Conservation (phyloP, 2,329 filamentous ascomycete genomes). For the Aspergillus sergii region DNA sequence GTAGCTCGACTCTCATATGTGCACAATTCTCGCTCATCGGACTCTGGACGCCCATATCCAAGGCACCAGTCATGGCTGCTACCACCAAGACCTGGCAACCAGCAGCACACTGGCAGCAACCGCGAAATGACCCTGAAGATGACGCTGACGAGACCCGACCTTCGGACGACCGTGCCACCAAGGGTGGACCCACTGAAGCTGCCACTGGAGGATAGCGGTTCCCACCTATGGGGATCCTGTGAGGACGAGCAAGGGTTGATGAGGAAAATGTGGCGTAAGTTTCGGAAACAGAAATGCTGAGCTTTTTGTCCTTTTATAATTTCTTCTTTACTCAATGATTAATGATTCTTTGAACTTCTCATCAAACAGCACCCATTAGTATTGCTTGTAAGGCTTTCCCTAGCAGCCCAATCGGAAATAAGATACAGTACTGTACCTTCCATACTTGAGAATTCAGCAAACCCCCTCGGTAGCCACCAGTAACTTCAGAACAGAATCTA, state of each 20-base stretch:
- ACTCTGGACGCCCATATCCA: conserved; percentile 18
- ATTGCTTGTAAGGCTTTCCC: neutral
- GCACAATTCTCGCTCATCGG: conserved; percentile 15
- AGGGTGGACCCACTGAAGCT: conserved; percentile 60
- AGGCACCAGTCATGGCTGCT: conserved; percentile 23
- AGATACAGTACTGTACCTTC: neutral
- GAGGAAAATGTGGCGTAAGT: conserved; percentile 48
- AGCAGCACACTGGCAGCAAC: conserved; percentile 61
- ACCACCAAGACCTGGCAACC: conserved; percentile 45
- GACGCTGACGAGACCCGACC: conserved; percentile 88
- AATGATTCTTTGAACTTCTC: conserved; percentile 1
- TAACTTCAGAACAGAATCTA: neutral
- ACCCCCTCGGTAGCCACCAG: neutral
- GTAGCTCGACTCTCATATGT: conserved; percentile 15
- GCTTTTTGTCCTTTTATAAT: neutral
- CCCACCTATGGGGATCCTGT: conserved; percentile 48
- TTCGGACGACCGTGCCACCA: conserved; percentile 61
- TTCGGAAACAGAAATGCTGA: conserved; percentile 34
- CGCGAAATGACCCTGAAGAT: conserved; percentile 95
- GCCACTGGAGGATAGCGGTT: conserved; percentile 45
- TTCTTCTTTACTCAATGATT: neutral
- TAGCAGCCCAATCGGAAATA: neutral
- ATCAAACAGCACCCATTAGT: neutral
- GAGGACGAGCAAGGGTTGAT: conserved; percentile 41
- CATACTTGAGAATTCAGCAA: neutral